A percentile compares a stretch with the other conserved stretches of the same genome.
Conservation (phyloP, 164 flowering plant species). For the Aristolochia californica region DNA sequence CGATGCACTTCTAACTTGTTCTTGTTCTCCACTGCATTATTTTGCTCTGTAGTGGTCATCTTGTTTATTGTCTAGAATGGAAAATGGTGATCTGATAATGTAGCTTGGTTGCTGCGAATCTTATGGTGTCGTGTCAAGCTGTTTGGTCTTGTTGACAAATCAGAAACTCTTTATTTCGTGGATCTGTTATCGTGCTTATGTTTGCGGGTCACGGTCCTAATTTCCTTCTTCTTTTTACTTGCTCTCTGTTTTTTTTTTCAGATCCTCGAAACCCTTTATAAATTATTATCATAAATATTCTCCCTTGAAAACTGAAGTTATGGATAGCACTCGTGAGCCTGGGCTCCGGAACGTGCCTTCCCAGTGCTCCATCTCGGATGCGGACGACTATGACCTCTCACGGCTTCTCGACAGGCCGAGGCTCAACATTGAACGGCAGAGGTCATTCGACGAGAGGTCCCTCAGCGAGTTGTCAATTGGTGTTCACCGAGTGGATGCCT, state of each 20-base stretch:
- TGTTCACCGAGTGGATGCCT: conserved; percentile 6
- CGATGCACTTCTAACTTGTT: too few relatives aligned
- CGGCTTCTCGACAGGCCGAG: conserved; percentile 20
- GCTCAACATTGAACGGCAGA: conserved; percentile 19
- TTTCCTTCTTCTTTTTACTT: not conserved
- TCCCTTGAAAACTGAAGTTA: not conserved
- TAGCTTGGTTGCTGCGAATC: too few relatives aligned
- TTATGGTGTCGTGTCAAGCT: too few relatives aligned
- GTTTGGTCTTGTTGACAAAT: too few relatives aligned
- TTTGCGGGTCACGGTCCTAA: not conserved
- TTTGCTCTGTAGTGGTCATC: too few relatives aligned
- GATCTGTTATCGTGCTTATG: not conserved
- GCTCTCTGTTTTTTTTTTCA: not conserved
- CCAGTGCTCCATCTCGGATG: conserved; percentile 15
- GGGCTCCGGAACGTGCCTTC: conserved; percentile 16
- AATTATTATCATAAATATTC: not conserved
- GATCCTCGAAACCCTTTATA: too few relatives aligned
- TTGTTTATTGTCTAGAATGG: too few relatives aligned
- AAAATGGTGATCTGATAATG: too few relatives aligned
- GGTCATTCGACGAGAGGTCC: conserved; percentile 26
- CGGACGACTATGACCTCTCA: conserved; percentile 17
- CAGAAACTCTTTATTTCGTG: not conserved
- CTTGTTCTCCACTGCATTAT: too few relatives aligned
- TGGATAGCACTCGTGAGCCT: conserved; percentile 10
- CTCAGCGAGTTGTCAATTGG: conserved; percentile 16